phyloP scores from a whole-genome alignment of 2,329 filamentous ascomycete genomes.

The Claviceps humidiphila region DNA sequence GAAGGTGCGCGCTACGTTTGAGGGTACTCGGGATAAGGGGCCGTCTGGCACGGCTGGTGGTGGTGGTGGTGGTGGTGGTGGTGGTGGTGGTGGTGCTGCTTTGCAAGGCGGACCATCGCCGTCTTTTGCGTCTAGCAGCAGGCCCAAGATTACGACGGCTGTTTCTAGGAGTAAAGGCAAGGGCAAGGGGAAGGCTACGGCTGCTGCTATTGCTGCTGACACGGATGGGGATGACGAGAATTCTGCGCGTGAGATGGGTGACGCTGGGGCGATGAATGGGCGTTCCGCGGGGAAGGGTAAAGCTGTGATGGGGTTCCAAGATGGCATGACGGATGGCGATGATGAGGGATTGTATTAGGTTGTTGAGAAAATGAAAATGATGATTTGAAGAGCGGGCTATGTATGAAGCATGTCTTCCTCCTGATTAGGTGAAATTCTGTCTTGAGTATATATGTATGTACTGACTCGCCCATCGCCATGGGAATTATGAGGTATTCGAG shows the following conservation, averaged over 20 bases:
- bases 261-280: conserved; percentile 17
- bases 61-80: not conserved
- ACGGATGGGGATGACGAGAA: conserved; percentile 19
- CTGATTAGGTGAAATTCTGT: no score
- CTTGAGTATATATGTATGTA: no score
- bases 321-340: conserved; percentile 42
- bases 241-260: conserved; percentile 15
- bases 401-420: not conserved
- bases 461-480: no score
- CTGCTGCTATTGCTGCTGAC: conserved; percentile 8
- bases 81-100: not conserved
- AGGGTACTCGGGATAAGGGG: conserved; percentile 36
- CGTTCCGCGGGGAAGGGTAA: conserved; percentile 43
- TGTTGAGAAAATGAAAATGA: not conserved
- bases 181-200: conserved; percentile 24
- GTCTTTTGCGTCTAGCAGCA: conserved; percentile 16
- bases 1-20: conserved; percentile 68
- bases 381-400: not conserved
- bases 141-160: conserved; percentile 9
- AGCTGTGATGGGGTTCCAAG: conserved; percentile 36
- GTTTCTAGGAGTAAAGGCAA: conserved; percentile 26
- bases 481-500: not conserved
- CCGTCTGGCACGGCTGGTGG: not conserved
- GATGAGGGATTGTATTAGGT: conserved; percentile 42
- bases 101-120: conserved; percentile 9